Base-by-base conservation (phyloP, 371 early-diverging fungal species). In the Syncephalastrum contaminatum region DNA sequence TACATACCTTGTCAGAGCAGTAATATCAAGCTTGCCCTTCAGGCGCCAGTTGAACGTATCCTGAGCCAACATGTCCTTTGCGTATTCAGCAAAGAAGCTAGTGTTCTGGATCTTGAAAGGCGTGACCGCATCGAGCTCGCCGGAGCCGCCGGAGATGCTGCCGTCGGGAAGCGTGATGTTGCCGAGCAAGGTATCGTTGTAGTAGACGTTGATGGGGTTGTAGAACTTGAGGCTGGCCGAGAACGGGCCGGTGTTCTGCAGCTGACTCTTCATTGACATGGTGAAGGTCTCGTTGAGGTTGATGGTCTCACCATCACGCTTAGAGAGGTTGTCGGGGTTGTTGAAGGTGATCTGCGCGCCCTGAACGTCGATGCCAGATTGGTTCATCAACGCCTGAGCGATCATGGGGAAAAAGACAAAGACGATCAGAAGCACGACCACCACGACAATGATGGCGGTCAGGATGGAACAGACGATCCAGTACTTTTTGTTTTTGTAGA, bases 341-440 rank as follows among this genome's bases (percentile, higher is more conserved):
- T 73, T 72, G 58, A 79, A 77, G 24, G 83, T 60, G 47, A 86
- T 86, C 22, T 72, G 69, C 18, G 82, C 76, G 36, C 53, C 62
- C 19, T 68, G 59, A 53, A 86, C 77, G 24, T 67, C 58, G 58
- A 86, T 77, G 15, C 59, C 63, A 36, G 74, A 62, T 20, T 77
- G 61, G 58, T 86, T 81, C 67, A 86, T 73, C 53, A 81, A 62
- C n/a, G 57, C 44, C 63, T 86, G 86, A 40, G 82, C 81, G 24
- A 86, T 70, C 69, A 77, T 80, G 25, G 84, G 84, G 64, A 86
- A 70, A 43, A 80, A 72, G 8, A 86, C 86, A 56, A 79, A 82
- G 14, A 82, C 64, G 4, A 67, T 63, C 6, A 84, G 56, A 4
- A 76, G 51, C 13, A 84, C 79, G 4, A 70, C 75, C 16, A 84